Conservation (phyloP, 306 rosid genomes). For the Vigna angularis region DNA sequence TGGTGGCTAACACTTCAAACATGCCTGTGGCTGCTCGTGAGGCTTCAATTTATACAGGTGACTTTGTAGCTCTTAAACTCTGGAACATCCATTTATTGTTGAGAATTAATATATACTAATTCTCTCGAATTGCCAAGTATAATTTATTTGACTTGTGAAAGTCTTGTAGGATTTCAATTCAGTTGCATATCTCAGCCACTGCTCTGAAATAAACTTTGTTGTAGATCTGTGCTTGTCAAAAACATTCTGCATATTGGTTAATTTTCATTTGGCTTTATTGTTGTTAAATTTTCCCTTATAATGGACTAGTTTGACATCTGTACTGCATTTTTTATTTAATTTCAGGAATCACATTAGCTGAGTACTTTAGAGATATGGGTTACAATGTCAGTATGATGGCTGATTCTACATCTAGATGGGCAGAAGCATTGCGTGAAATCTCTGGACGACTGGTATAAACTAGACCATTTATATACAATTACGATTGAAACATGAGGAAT, state of each 20-base stretch:
- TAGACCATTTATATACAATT: conserved; percentile 15
- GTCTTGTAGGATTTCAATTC: conserved; percentile 29
- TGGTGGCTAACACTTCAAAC: conserved; percentile 99
- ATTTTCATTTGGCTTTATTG: conserved; percentile 20
- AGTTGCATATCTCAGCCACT: conserved; percentile 22
- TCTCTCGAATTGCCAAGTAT: conserved; percentile 12
- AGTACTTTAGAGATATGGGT: conserved; percentile 99
- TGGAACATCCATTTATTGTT: background rate
- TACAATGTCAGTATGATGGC: conserved; percentile 99
- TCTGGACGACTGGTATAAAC: conserved; percentile 87
- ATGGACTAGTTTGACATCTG: conserved; percentile 13
- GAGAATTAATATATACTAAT: conserved; percentile 19
- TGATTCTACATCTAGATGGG: conserved; percentile 99
- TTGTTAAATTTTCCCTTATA: conserved; percentile 25
- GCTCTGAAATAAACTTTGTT: conserved; percentile 4
- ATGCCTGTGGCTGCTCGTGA: conserved; percentile 99
- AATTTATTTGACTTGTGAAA: conserved; percentile 25
- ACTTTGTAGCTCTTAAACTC: conserved; percentile 33
- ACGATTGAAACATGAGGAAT: conserved; percentile 9
- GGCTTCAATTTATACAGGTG: conserved; percentile 99
- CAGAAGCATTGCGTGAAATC: conserved; percentile 99
- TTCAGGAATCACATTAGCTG: conserved; percentile 96
- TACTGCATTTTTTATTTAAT: conserved; percentile 38
- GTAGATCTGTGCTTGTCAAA: conserved; percentile 28
- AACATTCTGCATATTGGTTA: background rate